A percentile compares a stretch with the other conserved stretches of the same genome.
Conservation (phyloP, 148 eudicot genomes). For the Rhododendron molle region DNA sequence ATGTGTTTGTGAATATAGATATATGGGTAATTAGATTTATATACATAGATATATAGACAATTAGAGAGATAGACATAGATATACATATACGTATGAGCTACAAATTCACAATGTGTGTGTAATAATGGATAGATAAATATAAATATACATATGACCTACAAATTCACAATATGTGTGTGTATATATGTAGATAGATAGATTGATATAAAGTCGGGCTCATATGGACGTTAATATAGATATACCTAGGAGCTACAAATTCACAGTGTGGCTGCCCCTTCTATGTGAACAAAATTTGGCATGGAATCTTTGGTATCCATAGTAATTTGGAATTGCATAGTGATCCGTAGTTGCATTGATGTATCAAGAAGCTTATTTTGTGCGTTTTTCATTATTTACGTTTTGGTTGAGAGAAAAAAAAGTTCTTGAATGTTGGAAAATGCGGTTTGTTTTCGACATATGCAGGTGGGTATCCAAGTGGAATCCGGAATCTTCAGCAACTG, state of each 20-base stretch:
- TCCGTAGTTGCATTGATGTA: not conserved
- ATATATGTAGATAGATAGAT: not conserved
- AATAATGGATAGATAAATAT: not conserved
- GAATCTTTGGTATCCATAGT: not conserved
- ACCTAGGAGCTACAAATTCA: not conserved
- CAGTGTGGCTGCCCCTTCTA: not conserved
- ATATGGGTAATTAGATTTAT: too few relatives aligned
- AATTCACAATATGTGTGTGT: not conserved
- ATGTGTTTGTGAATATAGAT: not conserved
- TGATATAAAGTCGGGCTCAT: not conserved
- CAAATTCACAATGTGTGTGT: not conserved
- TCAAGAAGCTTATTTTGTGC: not conserved
- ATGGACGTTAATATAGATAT: not conserved
- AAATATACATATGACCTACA: not conserved
- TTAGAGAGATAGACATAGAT: not conserved
- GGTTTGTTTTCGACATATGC: not conserved
- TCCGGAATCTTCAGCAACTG: constrained; percentile 63
- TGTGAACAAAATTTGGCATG: not conserved
- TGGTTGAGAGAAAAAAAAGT: not conserved
- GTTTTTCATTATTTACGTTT: not conserved
- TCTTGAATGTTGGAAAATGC: not conserved
- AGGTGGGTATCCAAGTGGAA: constrained; percentile 50
- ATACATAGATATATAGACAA: not conserved
- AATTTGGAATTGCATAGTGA: not conserved
- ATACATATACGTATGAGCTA: not conserved